Percentiles rank a stretch among this genome's conserved stretches.
These are phyloP conservation scores for Jatropha multifida DNA, from an alignment of 441 rosid species.

Conservation along the genomic window DNA sequence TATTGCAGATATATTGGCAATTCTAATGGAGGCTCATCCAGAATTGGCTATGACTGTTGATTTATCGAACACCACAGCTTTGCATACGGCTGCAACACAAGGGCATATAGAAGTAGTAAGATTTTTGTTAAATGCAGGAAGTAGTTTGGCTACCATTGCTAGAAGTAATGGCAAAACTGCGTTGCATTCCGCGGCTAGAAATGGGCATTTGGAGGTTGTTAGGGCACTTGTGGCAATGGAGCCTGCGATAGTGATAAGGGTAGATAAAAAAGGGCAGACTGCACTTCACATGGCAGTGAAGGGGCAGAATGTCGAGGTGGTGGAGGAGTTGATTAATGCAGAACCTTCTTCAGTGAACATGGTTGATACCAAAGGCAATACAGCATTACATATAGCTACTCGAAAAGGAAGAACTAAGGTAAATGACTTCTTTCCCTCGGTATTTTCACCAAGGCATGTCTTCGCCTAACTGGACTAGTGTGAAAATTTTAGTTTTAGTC, in stretches of 20 bases:
- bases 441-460: too few species aligned
- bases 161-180: constrained; percentile 90
- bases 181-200: constrained; percentile 86
- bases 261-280: constrained; percentile 93
- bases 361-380: constrained; percentile 82
- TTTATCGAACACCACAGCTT: constrained; percentile 69
- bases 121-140: constrained; percentile 59
- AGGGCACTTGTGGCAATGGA: constrained; percentile 61
- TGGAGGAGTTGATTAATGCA: constrained; percentile 59
- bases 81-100: constrained; percentile 85
- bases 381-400: constrained; percentile 76
- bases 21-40: constrained; percentile 68
- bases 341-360: constrained; percentile 59
- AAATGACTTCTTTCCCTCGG: background rate
- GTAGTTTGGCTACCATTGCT: constrained; percentile 72
- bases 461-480: background rate
- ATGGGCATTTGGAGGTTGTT: constrained; percentile 74
- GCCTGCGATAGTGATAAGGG: constrained; percentile 52
- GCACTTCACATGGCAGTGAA: constrained; percentile 97
- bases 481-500: background rate
- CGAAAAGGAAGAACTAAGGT: constrained; percentile 82
- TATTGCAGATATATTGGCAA: constrained; percentile 58
- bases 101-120: constrained; percentile 72
- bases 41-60: constrained; percentile 91
- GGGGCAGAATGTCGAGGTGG: constrained; percentile 72